Evolutionary conservation across 495 filamentous ascomycete genomes (phyloP).

Genomic region (Neurospora sp.): DNA sequence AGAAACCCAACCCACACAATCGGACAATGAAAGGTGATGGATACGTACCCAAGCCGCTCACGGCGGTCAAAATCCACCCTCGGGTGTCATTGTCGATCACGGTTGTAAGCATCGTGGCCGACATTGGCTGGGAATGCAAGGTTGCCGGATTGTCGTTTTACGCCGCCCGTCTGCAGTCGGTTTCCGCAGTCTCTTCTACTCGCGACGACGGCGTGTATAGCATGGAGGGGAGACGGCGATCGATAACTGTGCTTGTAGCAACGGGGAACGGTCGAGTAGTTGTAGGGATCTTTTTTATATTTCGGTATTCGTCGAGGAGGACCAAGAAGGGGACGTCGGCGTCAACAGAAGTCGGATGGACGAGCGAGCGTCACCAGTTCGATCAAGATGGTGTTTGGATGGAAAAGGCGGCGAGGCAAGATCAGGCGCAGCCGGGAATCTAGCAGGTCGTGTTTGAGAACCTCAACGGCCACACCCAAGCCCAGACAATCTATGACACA

Average conservation of each 20-base stretch:
- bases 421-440: neutral
- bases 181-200: neutral
- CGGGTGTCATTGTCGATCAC: constrained; percentile 69
- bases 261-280: neutral
- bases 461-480: neutral
- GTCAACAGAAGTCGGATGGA: neutral
- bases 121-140: neutral
- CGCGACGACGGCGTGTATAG: neutral
- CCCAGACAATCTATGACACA: neutral
- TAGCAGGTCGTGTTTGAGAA: neutral
- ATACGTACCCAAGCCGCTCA: constrained; percentile 64
- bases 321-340: neutral
- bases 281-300: neutral
- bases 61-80: constrained; percentile 84
- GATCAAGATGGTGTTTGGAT: neutral
- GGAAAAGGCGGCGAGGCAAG: neutral
- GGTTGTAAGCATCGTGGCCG: constrained; percentile 21
- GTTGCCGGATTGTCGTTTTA: neutral
- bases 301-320: neutral
- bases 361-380: neutral
- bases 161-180: neutral
- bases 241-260: neutral
- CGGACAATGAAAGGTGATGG: neutral
- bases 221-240: neutral
- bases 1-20: neutral